Evolutionary conservation across 306 rosid genomes (phyloP).

Genomic region (Inga leiocalycina): DNA sequence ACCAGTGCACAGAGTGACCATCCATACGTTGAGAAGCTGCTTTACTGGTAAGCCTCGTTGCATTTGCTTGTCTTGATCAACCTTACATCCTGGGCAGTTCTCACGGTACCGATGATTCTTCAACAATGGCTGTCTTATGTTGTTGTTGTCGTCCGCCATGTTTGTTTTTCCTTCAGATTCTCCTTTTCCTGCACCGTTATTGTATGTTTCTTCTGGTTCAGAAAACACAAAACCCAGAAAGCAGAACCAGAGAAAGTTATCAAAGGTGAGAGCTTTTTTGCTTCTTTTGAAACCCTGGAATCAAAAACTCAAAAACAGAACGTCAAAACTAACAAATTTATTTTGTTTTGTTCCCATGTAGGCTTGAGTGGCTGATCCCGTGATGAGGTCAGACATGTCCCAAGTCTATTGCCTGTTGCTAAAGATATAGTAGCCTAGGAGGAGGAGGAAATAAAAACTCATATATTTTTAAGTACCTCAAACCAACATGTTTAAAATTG

Average conservation of each 20-base stretch:
- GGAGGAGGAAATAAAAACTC: too few relatives aligned
- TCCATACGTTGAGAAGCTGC: conserved; percentile 48
- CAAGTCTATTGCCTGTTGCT: too few relatives aligned
- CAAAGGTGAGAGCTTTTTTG: not conserved
- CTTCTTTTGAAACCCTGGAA: not conserved
- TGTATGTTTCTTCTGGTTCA: not conserved
- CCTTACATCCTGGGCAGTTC: conserved; percentile 79
- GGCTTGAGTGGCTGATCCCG: too few relatives aligned
- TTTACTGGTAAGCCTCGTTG: conserved; percentile 48
- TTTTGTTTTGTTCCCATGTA: too few relatives aligned
- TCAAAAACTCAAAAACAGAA: too few relatives aligned
- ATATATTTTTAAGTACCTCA: too few relatives aligned
- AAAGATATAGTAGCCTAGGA: too few relatives aligned
- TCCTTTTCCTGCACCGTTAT: not conserved
- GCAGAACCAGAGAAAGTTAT: not conserved
- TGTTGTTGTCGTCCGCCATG: conserved; percentile 49
- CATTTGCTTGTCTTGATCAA: conserved; percentile 51
- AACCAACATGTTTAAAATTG: too few relatives aligned
- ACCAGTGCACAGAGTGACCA: conserved; percentile 58
- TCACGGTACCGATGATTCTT: conserved; percentile 49
- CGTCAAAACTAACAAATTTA: too few relatives aligned
- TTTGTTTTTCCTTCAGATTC: not conserved
- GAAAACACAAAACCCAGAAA: not conserved
- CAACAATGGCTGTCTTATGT: conserved; percentile 40
- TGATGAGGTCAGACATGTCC: too few relatives aligned